Evolutionary conservation across 1,284 basidiomycete genomes (phyloP).

Genomic region (Heterobasidion occidentale): DNA sequence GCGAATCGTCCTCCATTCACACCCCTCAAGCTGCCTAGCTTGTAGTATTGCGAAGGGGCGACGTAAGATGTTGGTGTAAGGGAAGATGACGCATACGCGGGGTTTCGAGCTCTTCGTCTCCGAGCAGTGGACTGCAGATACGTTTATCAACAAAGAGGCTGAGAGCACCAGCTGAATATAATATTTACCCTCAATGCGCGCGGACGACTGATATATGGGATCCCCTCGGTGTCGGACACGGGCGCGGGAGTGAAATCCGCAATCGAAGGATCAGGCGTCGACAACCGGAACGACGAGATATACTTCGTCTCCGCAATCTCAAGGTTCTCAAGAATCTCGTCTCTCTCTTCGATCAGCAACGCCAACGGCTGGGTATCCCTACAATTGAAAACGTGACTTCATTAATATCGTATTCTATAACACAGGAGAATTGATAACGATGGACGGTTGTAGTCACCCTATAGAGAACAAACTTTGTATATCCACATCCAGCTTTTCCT

Average conservation of each 20-base stretch:
- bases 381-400: neutral
- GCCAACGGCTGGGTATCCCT: constrained; percentile 66
- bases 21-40: constrained; percentile 52
- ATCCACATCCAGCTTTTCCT: constrained; percentile 47
- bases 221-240: constrained; percentile 17
- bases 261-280: constrained; percentile 54
- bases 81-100: constrained; percentile 57
- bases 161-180: neutral
- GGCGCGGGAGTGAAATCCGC: constrained; percentile 25
- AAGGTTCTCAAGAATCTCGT: constrained; percentile 64
- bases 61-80: constrained; percentile 67
- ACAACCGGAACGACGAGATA: constrained; percentile 66
- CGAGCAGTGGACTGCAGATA: constrained; percentile 18
- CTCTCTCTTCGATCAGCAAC: constrained; percentile 61
- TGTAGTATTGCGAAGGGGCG: constrained; percentile 73
- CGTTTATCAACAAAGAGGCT: neutral
- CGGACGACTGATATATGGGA: constrained; percentile 59
- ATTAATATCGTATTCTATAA: neutral
- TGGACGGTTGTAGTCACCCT: constrained; percentile 33
- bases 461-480: constrained; percentile 69
- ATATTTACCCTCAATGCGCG: constrained; percentile 34
- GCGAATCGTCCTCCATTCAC: constrained; percentile 53
- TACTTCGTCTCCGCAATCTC: constrained; percentile 75
- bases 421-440: too few relatives aligned
- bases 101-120: constrained; percentile 42